These are phyloP conservation scores for Epichloe glyceriae DNA, from an alignment of 2,329 filamentous ascomycete species.

Conservation along the genomic window DNA sequence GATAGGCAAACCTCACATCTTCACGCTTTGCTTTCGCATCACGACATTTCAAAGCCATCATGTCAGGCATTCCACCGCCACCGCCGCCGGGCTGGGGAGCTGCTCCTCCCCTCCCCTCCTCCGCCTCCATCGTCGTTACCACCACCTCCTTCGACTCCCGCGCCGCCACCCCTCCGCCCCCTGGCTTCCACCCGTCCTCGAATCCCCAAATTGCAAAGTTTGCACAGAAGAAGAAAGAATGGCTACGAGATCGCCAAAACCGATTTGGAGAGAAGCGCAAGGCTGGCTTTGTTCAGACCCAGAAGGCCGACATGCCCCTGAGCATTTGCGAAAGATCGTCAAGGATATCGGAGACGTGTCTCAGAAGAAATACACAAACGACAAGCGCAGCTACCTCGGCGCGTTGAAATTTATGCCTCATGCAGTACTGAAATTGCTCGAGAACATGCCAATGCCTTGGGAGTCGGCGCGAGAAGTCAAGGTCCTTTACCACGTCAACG, in stretches of 20 bases:
- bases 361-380: slow-evolving; percentile 97
- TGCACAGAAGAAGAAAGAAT: slow-evolving; percentile 98
- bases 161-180: slow-evolving; percentile 62
- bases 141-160: slow-evolving; percentile 40
- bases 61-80: slow-evolving; percentile 42
- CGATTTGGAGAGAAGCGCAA: slow-evolving; percentile 96
- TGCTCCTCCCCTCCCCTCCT: slow-evolving; percentile 41
- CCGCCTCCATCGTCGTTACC: slow-evolving; percentile 43
- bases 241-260: slow-evolving; percentile 81
- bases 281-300: slow-evolving; percentile 90
- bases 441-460: slow-evolving; percentile 99
- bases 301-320: slow-evolving; percentile 98
- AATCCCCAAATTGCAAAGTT: slow-evolving; percentile 88
- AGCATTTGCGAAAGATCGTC: slow-evolving; percentile 96
- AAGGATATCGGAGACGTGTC: slow-evolving; percentile 98
- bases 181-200: slow-evolving; percentile 67
- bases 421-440: slow-evolving; percentile 87
- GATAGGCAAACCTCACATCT: slow-evolving; percentile 14
- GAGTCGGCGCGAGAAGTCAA: slow-evolving; percentile 93
- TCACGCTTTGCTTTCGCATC: slow-evolving; percentile 11
- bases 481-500: slow-evolving; percentile 96
- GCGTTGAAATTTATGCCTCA: slow-evolving; percentile 99
- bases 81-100: slow-evolving; percentile 44
- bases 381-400: slow-evolving; percentile 95
- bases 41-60: slow-evolving; percentile 22